Evolutionary conservation across 768 basidiomycete species (phyloP).

Genomic region (Scleroderma citrinum): DNA sequence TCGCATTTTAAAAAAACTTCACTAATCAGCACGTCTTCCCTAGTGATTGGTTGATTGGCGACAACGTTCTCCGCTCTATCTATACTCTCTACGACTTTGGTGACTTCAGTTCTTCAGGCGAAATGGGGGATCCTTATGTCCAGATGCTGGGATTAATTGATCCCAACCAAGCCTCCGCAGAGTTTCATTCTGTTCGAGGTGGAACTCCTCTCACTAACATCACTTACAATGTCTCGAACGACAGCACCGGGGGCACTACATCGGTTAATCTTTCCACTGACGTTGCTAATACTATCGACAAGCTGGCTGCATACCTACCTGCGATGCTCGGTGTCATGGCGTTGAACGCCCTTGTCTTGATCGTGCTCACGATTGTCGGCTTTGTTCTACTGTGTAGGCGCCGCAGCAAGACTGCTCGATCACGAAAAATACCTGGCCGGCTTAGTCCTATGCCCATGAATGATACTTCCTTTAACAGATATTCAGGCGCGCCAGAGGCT

Average conservation of each 20-base stretch:
- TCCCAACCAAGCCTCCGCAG: slow-evolving; percentile 61
- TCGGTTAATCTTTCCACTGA: slow-evolving; percentile 51
- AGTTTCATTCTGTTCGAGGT: slow-evolving; percentile 66
- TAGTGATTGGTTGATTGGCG: slow-evolving; percentile 81
- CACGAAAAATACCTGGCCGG: slow-evolving; percentile 37
- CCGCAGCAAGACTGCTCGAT: slow-evolving; percentile 31
- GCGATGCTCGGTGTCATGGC: slow-evolving; percentile 72
- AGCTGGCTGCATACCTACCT: slow-evolving; percentile 61
- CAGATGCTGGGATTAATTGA: slow-evolving; percentile 66
- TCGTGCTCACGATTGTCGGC: slow-evolving; percentile 51
- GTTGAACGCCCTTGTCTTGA: slow-evolving; percentile 66
- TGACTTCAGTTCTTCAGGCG: slow-evolving; percentile 58
- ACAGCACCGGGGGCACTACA: slow-evolving; percentile 37
- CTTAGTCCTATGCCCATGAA: slow-evolving; percentile 56
- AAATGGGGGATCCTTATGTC: slow-evolving; percentile 74
- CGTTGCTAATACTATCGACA: slow-evolving; percentile 52
- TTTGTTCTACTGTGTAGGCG: slow-evolving; percentile 49
- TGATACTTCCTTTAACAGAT: slow-evolving; percentile 26
- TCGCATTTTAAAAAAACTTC: not conserved
- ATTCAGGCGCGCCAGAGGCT: slow-evolving; percentile 33
- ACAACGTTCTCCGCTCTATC: slow-evolving; percentile 76
- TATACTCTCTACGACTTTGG: slow-evolving; percentile 85
- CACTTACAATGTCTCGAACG: slow-evolving; percentile 50
- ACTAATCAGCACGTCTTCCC: slow-evolving; percentile 7
- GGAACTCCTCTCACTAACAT: slow-evolving; percentile 60